Base-by-base conservation (phyloP, 2,329 filamentous ascomycete species). In the Trichoderma sp. region DNA sequence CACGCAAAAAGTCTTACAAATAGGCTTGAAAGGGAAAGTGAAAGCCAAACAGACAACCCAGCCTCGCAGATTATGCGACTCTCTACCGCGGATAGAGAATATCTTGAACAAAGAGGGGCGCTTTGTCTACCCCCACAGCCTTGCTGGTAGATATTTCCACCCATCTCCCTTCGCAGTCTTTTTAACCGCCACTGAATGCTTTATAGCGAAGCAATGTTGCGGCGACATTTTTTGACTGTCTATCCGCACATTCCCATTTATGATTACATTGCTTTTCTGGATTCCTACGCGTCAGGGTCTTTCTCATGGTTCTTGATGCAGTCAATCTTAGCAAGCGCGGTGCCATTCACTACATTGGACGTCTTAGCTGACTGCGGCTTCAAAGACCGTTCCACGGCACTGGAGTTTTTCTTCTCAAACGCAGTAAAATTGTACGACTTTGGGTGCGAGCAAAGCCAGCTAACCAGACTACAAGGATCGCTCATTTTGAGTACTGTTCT, bases 241-340 rank as follows among this genome's bases (percentile, higher is more conserved):
- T 57, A 57, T 28, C 54, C 41, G 7, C 21, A 30, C 3, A 45
- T 57, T 12, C 41, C 41, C 9, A 17, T 45, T 19, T 57, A 45
- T 5, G 24, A 56, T 45, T 57, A 45, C 24, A 26, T 45, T 1
- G 41, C 21, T 14, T 57, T 57, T 3, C 5, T 57, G 41, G 41
- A 45, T 9, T 45, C 39, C 26, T 56, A 56, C 39, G n/a, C 26
- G 4, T 26, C 54, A 3, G 54, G 54, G 9, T 26, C 34, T n/a
- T 56, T 28, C 7, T 56, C 54, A 2, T 56, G 54, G 54, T 56
- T 56, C 14, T n/a, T 56, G 54, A 56, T 56, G 39, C 54, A 56
- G 34, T 15, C 54, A 44, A 7, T 56, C 15, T n/a, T 56, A 0
- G 54, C 54, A 14, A 9, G 5, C 5, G 54, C 54, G 21, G 54